A percentile compares a stretch with the other conserved stretches of the same genome.
Conservation (phyloP, 2,329 filamentous ascomycete species). For the Diaporthe ilicicola region DNA sequence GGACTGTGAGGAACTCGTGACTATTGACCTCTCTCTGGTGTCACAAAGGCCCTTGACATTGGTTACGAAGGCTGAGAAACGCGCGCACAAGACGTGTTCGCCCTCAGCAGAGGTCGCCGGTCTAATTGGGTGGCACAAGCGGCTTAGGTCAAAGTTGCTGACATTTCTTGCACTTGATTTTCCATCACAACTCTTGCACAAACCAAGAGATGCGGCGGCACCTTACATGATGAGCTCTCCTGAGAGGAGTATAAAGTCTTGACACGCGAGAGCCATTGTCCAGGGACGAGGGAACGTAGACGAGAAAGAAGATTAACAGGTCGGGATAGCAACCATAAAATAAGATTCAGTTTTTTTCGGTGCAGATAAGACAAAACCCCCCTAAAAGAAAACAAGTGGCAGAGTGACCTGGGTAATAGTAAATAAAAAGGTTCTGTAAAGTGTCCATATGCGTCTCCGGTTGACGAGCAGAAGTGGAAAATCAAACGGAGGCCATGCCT, state of each 20-base stretch:
- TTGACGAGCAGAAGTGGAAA: constrained; percentile 32
- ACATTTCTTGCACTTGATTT: constrained; percentile 16
- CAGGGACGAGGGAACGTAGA: constrained; percentile 27
- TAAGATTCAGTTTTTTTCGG: constrained; percentile 38
- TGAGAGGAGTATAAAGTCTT: constrained; percentile 26
- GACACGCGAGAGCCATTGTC: constrained; percentile 20
- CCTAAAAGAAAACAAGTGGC: constrained; percentile 37
- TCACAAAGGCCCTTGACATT: not conserved
- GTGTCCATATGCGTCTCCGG: constrained; percentile 32
- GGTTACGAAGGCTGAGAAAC: not conserved
- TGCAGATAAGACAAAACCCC: constrained; percentile 38
- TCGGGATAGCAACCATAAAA: constrained; percentile 37
- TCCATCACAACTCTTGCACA: constrained; percentile 1
- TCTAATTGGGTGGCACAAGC: not conserved
- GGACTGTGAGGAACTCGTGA: too few relatives aligned
- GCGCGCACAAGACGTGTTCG: not conserved
- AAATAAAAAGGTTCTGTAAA: constrained; percentile 35
- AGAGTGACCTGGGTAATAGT: constrained; percentile 33
- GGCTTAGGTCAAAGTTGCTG: not conserved
- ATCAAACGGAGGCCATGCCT: constrained; percentile 32
- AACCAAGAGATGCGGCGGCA: not conserved
- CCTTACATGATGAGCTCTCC: not conserved
- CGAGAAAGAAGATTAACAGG: constrained; percentile 40
- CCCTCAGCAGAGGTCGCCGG: not conserved
- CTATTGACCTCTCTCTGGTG: too few relatives aligned